Evolutionary conservation across 2,329 filamentous ascomycete genomes (phyloP).

Genomic region (Pseudogymnoascus sp.): DNA sequence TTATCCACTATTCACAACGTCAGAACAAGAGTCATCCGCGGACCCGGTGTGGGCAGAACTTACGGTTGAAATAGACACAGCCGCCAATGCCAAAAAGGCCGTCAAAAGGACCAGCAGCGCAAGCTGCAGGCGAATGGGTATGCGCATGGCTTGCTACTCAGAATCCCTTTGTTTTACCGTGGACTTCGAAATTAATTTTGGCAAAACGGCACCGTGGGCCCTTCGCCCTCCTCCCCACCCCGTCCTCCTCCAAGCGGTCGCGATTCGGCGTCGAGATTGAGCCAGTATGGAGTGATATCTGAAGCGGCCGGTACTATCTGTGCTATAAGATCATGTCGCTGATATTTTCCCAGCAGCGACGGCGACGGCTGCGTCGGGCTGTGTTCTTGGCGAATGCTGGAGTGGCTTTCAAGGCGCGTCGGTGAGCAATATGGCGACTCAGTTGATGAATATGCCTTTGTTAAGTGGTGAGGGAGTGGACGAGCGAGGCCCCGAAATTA

Average conservation of each 20-base stretch:
- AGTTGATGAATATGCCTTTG: not conserved
- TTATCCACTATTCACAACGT: slow-evolving; percentile 39
- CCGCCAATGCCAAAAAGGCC: slow-evolving; percentile 64
- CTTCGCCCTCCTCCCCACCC: slow-evolving; percentile 1
- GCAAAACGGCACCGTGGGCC: not conserved
- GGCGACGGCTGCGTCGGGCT: not conserved
- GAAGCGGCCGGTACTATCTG: not conserved
- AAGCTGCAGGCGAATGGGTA: slow-evolving; percentile 83
- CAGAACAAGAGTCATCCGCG: not conserved
- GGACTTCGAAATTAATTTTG: not conserved
- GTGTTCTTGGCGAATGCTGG: not conserved
- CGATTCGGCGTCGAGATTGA: not conserved
- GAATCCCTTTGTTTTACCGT: not conserved
- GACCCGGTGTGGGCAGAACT: slow-evolving; percentile 38
- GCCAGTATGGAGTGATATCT: not conserved
- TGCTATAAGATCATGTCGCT: slow-evolving; percentile 6
- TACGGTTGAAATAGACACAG: slow-evolving; percentile 66
- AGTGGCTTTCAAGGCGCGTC: not conserved
- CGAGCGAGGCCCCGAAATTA: not conserved
- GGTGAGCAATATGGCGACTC: not conserved
- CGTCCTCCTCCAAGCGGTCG: not conserved
- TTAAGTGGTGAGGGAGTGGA: not conserved
- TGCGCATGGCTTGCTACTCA: slow-evolving; percentile 45
- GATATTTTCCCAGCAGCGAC: not conserved
- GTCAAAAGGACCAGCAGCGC: slow-evolving; percentile 69